phyloP scores from a whole-genome alignment of 139 green algal genomes.

The Coelastrella sp. region DNA sequence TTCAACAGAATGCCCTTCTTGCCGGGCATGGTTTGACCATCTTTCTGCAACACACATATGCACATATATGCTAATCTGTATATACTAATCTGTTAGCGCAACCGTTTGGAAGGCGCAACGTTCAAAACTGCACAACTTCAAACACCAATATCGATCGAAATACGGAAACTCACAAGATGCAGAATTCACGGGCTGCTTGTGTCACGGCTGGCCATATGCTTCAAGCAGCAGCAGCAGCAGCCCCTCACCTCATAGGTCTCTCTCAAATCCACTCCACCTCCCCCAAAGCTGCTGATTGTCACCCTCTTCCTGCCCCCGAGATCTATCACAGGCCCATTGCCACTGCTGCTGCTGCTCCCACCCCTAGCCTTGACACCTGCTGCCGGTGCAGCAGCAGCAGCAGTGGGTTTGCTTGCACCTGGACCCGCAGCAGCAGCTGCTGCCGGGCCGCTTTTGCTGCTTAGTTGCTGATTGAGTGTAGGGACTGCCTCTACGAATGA shows the following conservation, averaged over 20 bases:
- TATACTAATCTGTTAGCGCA: too few relatives aligned
- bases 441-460: constrained; percentile 13
- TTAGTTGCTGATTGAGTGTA: neutral
- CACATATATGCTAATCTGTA: too few relatives aligned
- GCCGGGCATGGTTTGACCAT: constrained; percentile 56
- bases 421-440: constrained; percentile 28
- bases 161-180: too few relatives aligned
- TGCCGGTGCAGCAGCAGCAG: constrained; percentile 6
- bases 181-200: too few relatives aligned
- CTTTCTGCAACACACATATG: constrained; percentile 51
- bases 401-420: neutral
- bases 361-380: neutral
- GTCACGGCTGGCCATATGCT: too few relatives aligned
- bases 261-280: constrained; percentile 61
- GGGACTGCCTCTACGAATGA: neutral
- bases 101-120: too few relatives aligned
- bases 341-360: neutral
- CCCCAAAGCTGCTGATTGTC: constrained; percentile 56
- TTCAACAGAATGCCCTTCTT: constrained; percentile 71
- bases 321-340: neutral
- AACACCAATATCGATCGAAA: too few relatives aligned
- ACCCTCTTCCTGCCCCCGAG: constrained; percentile 42
- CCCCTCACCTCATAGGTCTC: constrained; percentile 44
- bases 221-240: neutral
- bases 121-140: too few relatives aligned